phyloP scores from a whole-genome alignment of 169 alveolate species.

The Plasmodium chabaudi region DNA sequence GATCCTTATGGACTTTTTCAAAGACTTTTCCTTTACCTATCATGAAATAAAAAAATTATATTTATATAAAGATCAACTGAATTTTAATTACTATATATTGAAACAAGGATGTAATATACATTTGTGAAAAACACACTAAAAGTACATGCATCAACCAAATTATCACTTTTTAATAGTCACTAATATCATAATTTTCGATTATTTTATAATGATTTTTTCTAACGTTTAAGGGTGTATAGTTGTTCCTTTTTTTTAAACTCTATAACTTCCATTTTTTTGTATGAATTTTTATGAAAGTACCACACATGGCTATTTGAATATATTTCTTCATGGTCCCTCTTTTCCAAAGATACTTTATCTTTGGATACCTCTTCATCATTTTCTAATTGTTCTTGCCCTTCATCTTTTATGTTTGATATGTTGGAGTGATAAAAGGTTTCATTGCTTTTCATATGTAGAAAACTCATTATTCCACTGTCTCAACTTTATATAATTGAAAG shows the following conservation, averaged over 20 bases:
- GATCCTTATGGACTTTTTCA: conserved; percentile 35
- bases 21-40: conserved; percentile 51
- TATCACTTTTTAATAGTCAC: no score
- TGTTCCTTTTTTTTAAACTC: conserved; percentile 21
- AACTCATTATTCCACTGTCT: conserved; percentile 24
- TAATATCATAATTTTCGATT: no score
- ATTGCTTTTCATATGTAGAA: conserved; percentile 46
- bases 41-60: not conserved
- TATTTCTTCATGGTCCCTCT: conserved; percentile 14
- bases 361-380: not conserved
- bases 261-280: conserved; percentile 61
- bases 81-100: no score
- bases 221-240: conserved; percentile 37
- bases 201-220: not conserved
- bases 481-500: not conserved
- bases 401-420: conserved; percentile 38
- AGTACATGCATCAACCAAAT: no score
- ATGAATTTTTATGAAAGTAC: conserved; percentile 49
- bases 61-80: not conserved
- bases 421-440: conserved; percentile 51
- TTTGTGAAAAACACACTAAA: no score
- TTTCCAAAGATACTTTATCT: not conserved
- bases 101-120: no score
- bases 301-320: conserved; percentile 54
- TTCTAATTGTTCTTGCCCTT: not conserved